Evolutionary conservation across 495 filamentous ascomycete species (phyloP).

Genomic region (Penicillium bialowiezense): DNA sequence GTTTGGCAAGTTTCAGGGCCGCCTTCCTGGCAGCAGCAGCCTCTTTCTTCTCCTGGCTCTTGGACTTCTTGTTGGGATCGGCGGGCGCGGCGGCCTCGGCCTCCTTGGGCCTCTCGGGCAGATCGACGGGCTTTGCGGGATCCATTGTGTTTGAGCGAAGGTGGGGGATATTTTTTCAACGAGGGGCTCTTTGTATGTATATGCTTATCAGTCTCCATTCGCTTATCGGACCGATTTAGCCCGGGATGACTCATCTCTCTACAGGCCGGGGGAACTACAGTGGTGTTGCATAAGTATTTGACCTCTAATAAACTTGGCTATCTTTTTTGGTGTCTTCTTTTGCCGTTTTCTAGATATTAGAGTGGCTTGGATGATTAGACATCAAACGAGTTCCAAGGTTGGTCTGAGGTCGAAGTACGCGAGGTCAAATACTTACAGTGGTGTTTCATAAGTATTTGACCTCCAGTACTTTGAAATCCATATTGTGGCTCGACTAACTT

Average conservation of each 20-base stretch:
- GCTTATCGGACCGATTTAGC: too few species aligned
- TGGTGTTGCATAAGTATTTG: too few species aligned
- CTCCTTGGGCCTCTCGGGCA: constrained; percentile 31
- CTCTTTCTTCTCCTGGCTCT: constrained; percentile 65
- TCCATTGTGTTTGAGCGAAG: constrained; percentile 23
- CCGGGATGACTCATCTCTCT: constrained; percentile 25
- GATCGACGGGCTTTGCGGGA: constrained; percentile 27
- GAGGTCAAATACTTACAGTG: too few species aligned
- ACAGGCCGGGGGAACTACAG: not conserved
- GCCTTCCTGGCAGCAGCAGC: constrained; percentile 61
- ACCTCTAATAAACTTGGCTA: too few species aligned
- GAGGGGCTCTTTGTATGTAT: constrained; percentile 20
- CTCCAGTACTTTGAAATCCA: too few species aligned
- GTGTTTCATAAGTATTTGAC: too few species aligned
- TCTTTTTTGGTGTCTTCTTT: too few species aligned
- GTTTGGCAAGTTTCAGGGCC: constrained; percentile 31
- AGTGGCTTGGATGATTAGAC: too few species aligned
- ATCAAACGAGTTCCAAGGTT: too few species aligned
- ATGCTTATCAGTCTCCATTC: constrained; percentile 33
- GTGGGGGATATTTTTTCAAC: constrained; percentile 21
- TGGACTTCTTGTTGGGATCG: constrained; percentile 15
- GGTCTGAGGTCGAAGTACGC: too few species aligned
- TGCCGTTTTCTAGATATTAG: too few species aligned
- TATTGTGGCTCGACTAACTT: too few species aligned
- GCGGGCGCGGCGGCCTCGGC: constrained; percentile 17